Evolutionary conservation across 1,284 basidiomycete species (phyloP).

Genomic region (Tremellales sp.): DNA sequence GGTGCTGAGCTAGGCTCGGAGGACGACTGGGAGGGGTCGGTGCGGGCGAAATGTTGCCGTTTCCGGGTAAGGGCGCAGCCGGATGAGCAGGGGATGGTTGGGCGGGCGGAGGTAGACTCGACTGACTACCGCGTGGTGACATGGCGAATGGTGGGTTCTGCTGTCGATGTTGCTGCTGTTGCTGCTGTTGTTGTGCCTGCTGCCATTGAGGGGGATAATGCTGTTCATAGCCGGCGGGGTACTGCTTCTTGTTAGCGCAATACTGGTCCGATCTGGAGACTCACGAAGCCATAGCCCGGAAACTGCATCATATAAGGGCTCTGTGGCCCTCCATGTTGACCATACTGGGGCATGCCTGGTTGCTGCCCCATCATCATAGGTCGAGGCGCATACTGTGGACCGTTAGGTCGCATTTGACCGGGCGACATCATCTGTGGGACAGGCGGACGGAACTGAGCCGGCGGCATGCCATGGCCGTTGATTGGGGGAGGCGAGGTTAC

Average conservation of each 20-base stretch:
- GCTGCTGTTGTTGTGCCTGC: conserved; percentile 1
- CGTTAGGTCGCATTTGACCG: conserved; percentile 17
- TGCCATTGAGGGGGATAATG: conserved; percentile 26
- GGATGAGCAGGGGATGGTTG: conserved; percentile 31
- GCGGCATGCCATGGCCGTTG: conserved; percentile 2
- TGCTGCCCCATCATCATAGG: conserved; percentile 17
- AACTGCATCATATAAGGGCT: conserved; percentile 36
- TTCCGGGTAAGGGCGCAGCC: conserved; percentile 24
- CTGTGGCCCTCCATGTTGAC: conserved; percentile 32
- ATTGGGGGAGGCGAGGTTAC: not conserved
- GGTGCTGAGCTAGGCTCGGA: conserved; percentile 26
- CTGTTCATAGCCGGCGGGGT: conserved; percentile 19
- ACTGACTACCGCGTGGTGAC: conserved; percentile 33
- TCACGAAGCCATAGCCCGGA: too few species aligned
- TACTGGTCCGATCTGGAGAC: too few species aligned
- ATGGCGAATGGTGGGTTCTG: conserved; percentile 26
- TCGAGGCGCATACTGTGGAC: conserved; percentile 10
- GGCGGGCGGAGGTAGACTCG: conserved; percentile 12
- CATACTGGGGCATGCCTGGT: conserved; percentile 24
- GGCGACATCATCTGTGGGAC: conserved; percentile 25
- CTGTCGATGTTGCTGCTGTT: conserved; percentile 21
- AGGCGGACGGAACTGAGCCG: conserved; percentile 16
- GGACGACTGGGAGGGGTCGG: conserved; percentile 41
- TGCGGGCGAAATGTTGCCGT: conserved; percentile 29
- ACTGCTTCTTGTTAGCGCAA: too few species aligned